Evolutionary conservation across 805 yeast genomes (phyloP), one percentile per base, ranked within the genome.

Genomic region (Saturnispora silvae): DNA sequence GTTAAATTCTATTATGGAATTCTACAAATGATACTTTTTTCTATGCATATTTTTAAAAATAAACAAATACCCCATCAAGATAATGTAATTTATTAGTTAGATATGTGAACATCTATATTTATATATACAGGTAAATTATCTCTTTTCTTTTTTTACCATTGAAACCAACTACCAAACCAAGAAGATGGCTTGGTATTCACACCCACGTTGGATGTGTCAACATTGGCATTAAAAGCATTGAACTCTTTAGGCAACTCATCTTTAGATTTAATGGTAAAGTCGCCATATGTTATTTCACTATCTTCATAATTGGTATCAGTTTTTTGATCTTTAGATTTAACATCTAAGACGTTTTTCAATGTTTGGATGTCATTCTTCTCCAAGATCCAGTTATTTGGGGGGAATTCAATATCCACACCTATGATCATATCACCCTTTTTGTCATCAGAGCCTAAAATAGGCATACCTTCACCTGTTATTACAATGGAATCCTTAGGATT

Each of bases 391-490:
- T 77, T 72, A 56, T 85, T 94, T 25, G 67, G 66, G 2, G 96
- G 96, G 54, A 87, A 86, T 47, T 77, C 84, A 36, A 87, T 74
- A 16, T 72, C 72, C n/a, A 83, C 56, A 36, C 67, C 71, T 14
- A 86, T 64, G 49, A 75, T 85, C 45, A 86, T 60, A 54, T 82
- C 82, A 19, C 96, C 96, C 30, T 27, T 30, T 2, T 28, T 19
- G 61, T 61, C 36, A 41, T 52, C 30, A 42, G 22, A 16, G 4
- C 51, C 58, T 40, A 26, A 48, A 45, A 70, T 50, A 1, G 95
- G 95, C 94, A 89, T 84, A 4, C 96, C 96, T 55, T 85, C 95
- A 29, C 70, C 70, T 28, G 66, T 57, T 10, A 87, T 61, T 41
- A 75, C 66, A 24, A 87, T 54, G 39, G 61, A 68, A 44, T 84